Evolutionary conservation across 306 rosid species (phyloP).

Genomic region (Prunus padus): DNA sequence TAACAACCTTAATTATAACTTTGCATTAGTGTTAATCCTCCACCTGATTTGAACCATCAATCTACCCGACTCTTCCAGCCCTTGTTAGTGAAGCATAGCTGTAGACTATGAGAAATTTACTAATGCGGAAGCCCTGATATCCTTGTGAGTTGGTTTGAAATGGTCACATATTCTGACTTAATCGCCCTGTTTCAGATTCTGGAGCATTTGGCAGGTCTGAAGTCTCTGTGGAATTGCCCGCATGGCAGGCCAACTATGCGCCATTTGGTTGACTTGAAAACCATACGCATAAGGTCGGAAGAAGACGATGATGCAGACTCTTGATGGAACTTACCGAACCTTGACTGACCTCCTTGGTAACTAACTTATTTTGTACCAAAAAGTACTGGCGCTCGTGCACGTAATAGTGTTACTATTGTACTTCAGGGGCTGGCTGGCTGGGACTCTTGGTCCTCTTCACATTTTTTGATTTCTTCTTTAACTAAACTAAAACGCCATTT

Average conservation of each 20-base stretch:
- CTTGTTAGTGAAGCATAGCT: background rate
- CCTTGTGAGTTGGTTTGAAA: no score
- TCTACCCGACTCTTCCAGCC: background rate
- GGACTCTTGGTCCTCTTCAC: background rate
- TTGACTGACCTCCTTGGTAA: background rate
- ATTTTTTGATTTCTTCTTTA: no score
- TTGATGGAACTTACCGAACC: conserved; percentile 16
- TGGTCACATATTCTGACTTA: conserved; percentile 4
- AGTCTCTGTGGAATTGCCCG: conserved; percentile 98
- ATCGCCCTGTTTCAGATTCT: conserved; percentile 60
- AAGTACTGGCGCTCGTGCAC: background rate
- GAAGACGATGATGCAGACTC: conserved; percentile 28
- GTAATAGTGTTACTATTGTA: no score
- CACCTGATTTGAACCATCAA: background rate
- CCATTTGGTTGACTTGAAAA: conserved; percentile 77
- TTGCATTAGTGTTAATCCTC: background rate
- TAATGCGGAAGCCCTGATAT: no score
- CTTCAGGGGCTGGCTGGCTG: background rate
- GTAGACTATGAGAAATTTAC: background rate
- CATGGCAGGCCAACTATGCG: conserved; percentile 99
- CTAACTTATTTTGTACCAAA: background rate
- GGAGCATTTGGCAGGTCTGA: conserved; percentile 71
- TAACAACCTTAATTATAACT: conserved; percentile 19
- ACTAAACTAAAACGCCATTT: no score
- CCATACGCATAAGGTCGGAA: conserved; percentile 40